These are phyloP conservation scores for Citrus unshiu DNA, from an alignment of 345 rosid species.

Conservation along the genomic window DNA sequence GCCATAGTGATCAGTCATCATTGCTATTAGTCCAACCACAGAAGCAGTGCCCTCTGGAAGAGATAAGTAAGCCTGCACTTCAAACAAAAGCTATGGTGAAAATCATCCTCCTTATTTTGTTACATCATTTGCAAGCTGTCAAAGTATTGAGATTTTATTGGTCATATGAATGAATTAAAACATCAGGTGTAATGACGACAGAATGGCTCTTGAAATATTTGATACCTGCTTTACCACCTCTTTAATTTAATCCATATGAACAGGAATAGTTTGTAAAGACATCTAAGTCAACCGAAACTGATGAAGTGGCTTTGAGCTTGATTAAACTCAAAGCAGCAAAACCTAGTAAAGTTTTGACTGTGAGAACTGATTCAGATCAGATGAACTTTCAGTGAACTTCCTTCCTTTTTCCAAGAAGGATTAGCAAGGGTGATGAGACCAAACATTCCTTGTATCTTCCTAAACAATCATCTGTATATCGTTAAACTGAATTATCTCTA, in stretches of 20 bases:
- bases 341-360: neutral
- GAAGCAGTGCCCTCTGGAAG: conserved; percentile 89
- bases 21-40: conserved; percentile 73
- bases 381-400: neutral
- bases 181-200: neutral
- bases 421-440: neutral
- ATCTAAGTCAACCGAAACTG: conserved; percentile 2
- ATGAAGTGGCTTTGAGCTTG: neutral
- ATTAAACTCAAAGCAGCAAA: neutral
- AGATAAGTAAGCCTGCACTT: conserved; percentile 75
- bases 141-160: neutral
- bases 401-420: neutral
- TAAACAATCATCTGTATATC: neutral
- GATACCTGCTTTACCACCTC: neutral
- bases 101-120: conserved; percentile 1
- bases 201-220: neutral
- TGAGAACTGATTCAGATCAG: neutral
- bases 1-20: conserved; percentile 87
- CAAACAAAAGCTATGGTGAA: conserved; percentile 11
- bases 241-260: neutral
- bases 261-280: neutral
- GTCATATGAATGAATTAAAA: neutral
- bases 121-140: neutral
- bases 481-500: neutral
- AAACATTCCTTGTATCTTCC: neutral